Conservation (phyloP, 768 basidiomycete species). For the Candolleomyces aberdarensis region DNA sequence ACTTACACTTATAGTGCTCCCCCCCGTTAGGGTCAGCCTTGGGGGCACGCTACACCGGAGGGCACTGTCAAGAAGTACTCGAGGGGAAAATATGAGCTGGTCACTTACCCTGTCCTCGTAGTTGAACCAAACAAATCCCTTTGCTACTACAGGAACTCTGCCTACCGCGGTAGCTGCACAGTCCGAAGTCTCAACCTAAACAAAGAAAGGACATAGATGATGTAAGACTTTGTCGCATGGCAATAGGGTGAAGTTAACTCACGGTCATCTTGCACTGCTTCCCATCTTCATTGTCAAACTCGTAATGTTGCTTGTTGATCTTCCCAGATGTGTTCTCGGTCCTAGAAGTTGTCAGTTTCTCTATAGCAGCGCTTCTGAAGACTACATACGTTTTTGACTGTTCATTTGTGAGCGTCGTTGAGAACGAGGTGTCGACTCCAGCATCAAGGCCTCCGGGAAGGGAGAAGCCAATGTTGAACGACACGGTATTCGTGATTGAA, state of each 20-base stretch:
- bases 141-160: not conserved
- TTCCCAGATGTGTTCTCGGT: not conserved
- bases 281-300: not conserved
- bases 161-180: not conserved
- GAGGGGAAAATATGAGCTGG: too few species aligned
- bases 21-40: not conserved
- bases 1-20: not conserved
- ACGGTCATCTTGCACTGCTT: not conserved
- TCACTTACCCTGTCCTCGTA: not conserved
- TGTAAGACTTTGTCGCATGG: not conserved
- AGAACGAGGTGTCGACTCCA: not conserved
- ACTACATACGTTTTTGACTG: not conserved
- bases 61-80: too few species aligned
- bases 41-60: not conserved
- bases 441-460: not conserved
- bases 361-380: too few species aligned
- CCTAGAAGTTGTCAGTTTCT: not conserved
- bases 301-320: not conserved
- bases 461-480: not conserved
- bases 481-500: not conserved
- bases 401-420: not conserved
- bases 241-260: not conserved
- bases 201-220: not conserved
- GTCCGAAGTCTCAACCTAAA: not conserved
- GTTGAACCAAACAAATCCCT: not conserved